Conservation (phyloP, 805 yeast genomes). For the Cyberlindnera mississippiensis region DNA sequence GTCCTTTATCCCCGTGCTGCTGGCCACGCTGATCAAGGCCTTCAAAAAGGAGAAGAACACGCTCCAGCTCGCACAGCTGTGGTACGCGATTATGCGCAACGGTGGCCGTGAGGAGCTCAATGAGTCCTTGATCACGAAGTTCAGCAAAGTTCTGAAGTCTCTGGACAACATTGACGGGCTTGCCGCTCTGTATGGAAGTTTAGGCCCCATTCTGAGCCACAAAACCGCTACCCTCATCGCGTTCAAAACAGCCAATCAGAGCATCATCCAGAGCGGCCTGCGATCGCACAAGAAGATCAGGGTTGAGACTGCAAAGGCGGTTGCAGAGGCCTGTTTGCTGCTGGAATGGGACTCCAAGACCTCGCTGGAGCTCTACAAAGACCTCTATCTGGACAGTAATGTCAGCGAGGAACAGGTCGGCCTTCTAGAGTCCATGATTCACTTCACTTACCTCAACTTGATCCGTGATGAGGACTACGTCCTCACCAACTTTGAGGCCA, state of each 20-base stretch:
- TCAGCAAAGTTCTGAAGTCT: slow-evolving; percentile 21
- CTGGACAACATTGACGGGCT: slow-evolving; percentile 14
- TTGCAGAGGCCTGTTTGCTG: slow-evolving; percentile 32
- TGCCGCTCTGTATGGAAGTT: slow-evolving; percentile 14
- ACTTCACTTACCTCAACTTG: slow-evolving; percentile 30
- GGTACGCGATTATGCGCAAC: slow-evolving; percentile 21
- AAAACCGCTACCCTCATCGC: slow-evolving; percentile 30
- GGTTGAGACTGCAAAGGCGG: slow-evolving; percentile 28
- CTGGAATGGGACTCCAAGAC: slow-evolving; percentile 22
- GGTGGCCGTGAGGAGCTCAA: slow-evolving; percentile 21
- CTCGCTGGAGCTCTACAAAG: slow-evolving; percentile 21
- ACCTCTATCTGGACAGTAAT: slow-evolving; percentile 23
- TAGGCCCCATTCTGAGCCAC: slow-evolving; percentile 23
- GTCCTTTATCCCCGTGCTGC: slow-evolving; percentile 32
- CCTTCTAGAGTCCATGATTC: slow-evolving; percentile 34
- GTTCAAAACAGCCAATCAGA: slow-evolving; percentile 19
- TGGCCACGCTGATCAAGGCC: slow-evolving; percentile 29
- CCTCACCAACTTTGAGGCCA: slow-evolving; percentile 24
- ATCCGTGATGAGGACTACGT: slow-evolving; percentile 28
- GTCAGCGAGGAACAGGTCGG: slow-evolving; percentile 28
- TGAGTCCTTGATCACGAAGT: slow-evolving; percentile 17
- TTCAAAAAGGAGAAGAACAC: slow-evolving; percentile 30
- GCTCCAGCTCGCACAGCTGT: slow-evolving; percentile 21
- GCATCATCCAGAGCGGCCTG: slow-evolving; percentile 20
- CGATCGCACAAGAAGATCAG: slow-evolving; percentile 19